Conservation (phyloP, 768 basidiomycete genomes). For the Fomitopsis serialis region DNA sequence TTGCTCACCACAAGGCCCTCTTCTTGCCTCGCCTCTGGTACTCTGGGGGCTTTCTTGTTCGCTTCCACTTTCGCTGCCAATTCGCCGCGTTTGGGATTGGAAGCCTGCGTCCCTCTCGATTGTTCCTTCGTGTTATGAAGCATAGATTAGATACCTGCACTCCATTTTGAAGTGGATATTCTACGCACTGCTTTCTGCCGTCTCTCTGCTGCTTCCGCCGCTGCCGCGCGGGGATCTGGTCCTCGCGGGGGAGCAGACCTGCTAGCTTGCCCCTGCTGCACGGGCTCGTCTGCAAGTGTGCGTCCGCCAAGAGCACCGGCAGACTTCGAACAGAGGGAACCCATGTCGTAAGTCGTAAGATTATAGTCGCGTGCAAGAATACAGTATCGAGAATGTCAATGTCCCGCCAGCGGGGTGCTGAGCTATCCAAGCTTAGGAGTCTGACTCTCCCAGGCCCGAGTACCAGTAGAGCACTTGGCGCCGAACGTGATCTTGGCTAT, state of each 20-base stretch:
- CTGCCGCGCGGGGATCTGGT: conserved; percentile 25
- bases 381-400: not conserved
- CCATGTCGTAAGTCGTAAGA: conserved; percentile 16
- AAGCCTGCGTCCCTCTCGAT: conserved; percentile 35
- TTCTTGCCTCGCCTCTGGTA: conserved; percentile 34
- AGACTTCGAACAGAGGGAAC: conserved; percentile 31
- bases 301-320: conserved; percentile 26
- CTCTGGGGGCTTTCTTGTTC: conserved; percentile 29
- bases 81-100: conserved; percentile 41
- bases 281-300: conserved; percentile 16
- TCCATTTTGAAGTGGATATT: too few relatives aligned
- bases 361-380: too few relatives aligned
- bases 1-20: conserved; percentile 40
- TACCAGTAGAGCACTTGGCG: too few relatives aligned
- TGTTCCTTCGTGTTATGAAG: conserved; percentile 27
- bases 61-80: conserved; percentile 39
- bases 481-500: not conserved
- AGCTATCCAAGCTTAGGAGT: not conserved
- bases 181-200: conserved; percentile 27
- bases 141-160: not conserved
- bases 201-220: conserved; percentile 31
- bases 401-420: not conserved
- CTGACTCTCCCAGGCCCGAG: not conserved
- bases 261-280: not conserved
- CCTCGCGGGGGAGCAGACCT: conserved; percentile 3